Evolutionary conservation across 768 basidiomycete species (phyloP), one percentile per base, ranked within the genome.

Genomic region (Tulasnella sp.): DNA sequence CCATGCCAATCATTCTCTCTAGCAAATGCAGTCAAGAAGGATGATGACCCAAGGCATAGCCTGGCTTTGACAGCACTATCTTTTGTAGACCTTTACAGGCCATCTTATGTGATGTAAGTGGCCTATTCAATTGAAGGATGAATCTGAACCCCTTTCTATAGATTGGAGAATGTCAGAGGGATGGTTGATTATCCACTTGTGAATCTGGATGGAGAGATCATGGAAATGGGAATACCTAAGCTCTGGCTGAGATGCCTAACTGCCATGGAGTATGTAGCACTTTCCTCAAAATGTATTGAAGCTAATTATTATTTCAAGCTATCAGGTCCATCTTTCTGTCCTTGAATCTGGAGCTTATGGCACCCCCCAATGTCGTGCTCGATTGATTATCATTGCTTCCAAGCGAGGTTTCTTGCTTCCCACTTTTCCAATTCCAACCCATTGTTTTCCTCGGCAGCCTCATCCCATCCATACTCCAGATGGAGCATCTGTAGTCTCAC

Each of bases 1-100:
- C 94, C 94, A 46, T 95, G 94, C 83, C 93, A 94, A 84, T 88
- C 91, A 3, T 93, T 94, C 82, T 94, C 93, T 0, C 83, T 84
- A 0, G 83, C 94, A 27, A 95, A 95, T 83, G 93, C 91, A 89
- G 93, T 86, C 82, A 89, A 89, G 77, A 90, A 87, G 79, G 91
- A 90, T 8, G 87, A 90, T 80, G 93, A 95, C 82, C 83, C 84
- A 38, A 71, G 75, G 71, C 82, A 81, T 40, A 78, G 79, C 8
- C 77, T 80, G 0, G 44, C 94, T 40, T 86, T 94, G 24, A 93
- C 89, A 3, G 87, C 88, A 0, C 81, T 90, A 4, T 89, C 90
- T 1, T 89, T 85, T 78, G 83, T 91, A 9, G 90, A 91, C 73
- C 84, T 85, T 27, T 74, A 81, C 48, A 52, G 68, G 39, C 82